phyloP scores from a whole-genome alignment of 257 asterid species.

The Nicotiana benthamiana region DNA sequence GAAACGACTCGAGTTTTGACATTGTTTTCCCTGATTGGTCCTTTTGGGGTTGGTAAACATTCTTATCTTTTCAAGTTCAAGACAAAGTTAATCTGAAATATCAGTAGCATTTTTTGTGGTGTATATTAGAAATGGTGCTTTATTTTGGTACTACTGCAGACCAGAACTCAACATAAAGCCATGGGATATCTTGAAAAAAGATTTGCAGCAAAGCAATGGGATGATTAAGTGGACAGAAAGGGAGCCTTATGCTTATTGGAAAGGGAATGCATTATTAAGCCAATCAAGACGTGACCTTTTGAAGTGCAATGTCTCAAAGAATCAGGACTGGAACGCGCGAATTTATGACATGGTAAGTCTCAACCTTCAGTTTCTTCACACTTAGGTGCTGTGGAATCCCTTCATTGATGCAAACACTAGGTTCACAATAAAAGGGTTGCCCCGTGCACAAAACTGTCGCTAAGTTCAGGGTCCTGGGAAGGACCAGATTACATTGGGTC shows the following conservation, averaged over 20 bases:
- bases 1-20: constrained; percentile 47
- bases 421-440: not conserved
- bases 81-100: not conserved
- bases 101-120: not conserved
- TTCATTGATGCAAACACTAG: not conserved
- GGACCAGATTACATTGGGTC: not conserved
- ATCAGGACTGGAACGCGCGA: constrained; percentile 47
- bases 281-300: constrained; percentile 30
- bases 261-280: constrained; percentile 45
- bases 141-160: constrained; percentile 30
- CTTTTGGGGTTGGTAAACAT: constrained; percentile 98
- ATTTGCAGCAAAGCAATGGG: constrained; percentile 39
- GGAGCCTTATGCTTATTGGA: constrained; percentile 85
- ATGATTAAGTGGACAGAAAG: constrained; percentile 56
- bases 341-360: constrained; percentile 47
- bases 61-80: constrained; percentile 6
- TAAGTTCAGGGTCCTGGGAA: not conserved
- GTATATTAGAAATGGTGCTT: not conserved
- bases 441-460: not conserved
- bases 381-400: not conserved
- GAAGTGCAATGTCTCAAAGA: constrained; percentile 47
- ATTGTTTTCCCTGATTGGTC: constrained; percentile 91
- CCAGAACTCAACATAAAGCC: constrained; percentile 78
- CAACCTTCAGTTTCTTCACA: not conserved
- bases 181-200: constrained; percentile 60